phyloP scores from a whole-genome alignment of 2,329 filamentous ascomycete genomes.

The Cladosporium sp. region DNA sequence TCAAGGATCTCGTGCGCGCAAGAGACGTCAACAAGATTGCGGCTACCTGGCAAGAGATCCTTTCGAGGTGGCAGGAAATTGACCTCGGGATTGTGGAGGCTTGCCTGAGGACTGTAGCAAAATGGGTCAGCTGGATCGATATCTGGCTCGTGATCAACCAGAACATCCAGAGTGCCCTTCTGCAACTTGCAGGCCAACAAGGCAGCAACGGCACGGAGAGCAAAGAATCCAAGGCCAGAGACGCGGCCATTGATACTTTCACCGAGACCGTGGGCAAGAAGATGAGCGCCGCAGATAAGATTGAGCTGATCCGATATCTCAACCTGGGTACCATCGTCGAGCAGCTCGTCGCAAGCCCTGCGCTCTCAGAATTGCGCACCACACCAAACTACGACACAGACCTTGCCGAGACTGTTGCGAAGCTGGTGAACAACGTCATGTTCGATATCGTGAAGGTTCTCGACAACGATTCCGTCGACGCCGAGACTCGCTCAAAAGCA shows the following conservation, averaged over 20 bases:
- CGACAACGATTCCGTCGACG: constrained; percentile 61
- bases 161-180: constrained; percentile 75
- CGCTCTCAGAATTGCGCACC: constrained; percentile 70
- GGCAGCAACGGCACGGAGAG: constrained; percentile 55
- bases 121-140: constrained; percentile 99
- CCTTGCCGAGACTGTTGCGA: constrained; percentile 89
- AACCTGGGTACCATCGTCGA: constrained; percentile 80
- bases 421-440: constrained; percentile 86
- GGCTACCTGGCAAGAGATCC: constrained; percentile 83
- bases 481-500: constrained; percentile 65
- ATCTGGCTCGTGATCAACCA: constrained; percentile 90
- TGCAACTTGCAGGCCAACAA: constrained; percentile 77
- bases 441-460: constrained; percentile 82
- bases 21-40: constrained; percentile 87
- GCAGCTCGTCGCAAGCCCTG: constrained; percentile 78
- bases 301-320: constrained; percentile 86
- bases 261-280: constrained; percentile 97
- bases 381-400: constrained; percentile 91
- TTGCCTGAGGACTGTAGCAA: constrained; percentile 84
- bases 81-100: constrained; percentile 74
- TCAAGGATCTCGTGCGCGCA: constrained; percentile 85
- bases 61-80: constrained; percentile 66
- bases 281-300: constrained; percentile 91
- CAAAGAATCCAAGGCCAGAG: constrained; percentile 67
- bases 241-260: constrained; percentile 89